Conservation (phyloP, 2,329 filamentous ascomycete species). For the Epichloe coenophiala region DNA sequence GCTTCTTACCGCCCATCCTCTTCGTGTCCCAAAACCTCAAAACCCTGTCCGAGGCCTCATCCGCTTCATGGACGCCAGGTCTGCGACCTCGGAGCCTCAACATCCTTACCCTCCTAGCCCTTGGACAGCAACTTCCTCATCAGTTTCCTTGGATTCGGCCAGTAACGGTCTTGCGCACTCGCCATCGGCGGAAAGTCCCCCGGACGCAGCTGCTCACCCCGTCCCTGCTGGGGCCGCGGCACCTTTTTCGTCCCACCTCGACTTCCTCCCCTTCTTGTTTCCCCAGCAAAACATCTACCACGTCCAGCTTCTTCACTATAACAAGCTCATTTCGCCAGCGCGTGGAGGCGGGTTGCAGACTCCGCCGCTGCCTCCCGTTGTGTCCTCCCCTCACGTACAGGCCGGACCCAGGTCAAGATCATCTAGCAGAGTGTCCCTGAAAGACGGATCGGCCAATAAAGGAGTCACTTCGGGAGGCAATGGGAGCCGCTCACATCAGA, state of each 20-base stretch:
- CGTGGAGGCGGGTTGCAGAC: slow-evolving; percentile 43
- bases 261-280: slow-evolving; percentile 43
- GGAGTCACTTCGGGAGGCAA: slow-evolving; percentile 40
- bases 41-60: slow-evolving; percentile 6
- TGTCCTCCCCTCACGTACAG: slow-evolving; percentile 43
- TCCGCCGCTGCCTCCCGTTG: slow-evolving; percentile 38
- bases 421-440: slow-evolving; percentile 45
- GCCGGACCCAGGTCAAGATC: slow-evolving; percentile 43
- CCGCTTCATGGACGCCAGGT: slow-evolving; percentile 26
- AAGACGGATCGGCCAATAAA: slow-evolving; percentile 33
- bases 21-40: background rate
- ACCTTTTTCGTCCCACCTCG: slow-evolving; percentile 30
- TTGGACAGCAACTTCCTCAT: slow-evolving; percentile 17
- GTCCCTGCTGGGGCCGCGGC: slow-evolving; percentile 12
- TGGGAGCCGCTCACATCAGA: slow-evolving; percentile 49
- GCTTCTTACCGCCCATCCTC: background rate
- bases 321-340: slow-evolving; percentile 47
- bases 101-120: slow-evolving; percentile 24
- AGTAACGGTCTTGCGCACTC: slow-evolving; percentile 14
- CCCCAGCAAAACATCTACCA: slow-evolving; percentile 48
- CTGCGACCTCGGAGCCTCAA: slow-evolving; percentile 23
- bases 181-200: slow-evolving; percentile 16
- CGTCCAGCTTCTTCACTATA: slow-evolving; percentile 51
- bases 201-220: slow-evolving; percentile 14
- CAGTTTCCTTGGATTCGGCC: slow-evolving; percentile 12